phyloP scores from a whole-genome alignment of 257 asterid genomes.

The Fraxinus americana region DNA sequence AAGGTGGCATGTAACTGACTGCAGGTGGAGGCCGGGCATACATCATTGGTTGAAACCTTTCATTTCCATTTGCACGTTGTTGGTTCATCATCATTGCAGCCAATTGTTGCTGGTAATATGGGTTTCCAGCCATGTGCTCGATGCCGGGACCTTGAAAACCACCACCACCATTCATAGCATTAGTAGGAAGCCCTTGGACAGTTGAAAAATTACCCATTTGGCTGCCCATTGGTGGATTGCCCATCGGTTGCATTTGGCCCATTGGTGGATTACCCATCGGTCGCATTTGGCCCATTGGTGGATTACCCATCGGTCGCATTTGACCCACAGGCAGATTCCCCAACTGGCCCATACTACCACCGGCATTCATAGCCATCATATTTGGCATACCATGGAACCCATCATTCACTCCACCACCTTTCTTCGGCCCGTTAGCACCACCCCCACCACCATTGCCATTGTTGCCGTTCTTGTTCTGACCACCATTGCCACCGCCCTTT shows the following conservation, averaged over 20 bases:
- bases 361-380: slow-evolving; percentile 65
- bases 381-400: slow-evolving; percentile 85
- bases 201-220: slow-evolving; percentile 53
- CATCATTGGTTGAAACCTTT: slow-evolving; percentile 98
- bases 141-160: slow-evolving; percentile 58
- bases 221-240: slow-evolving; percentile 34
- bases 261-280: slow-evolving; percentile 47
- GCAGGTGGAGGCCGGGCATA: slow-evolving; percentile 95
- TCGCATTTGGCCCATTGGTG: slow-evolving; percentile 37
- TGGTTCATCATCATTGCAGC: slow-evolving; percentile 97
- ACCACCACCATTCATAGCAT: slow-evolving; percentile 43
- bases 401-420: slow-evolving; percentile 73
- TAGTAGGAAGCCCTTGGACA: slow-evolving; percentile 67
- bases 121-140: slow-evolving; percentile 64
- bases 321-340: slow-evolving; percentile 38
- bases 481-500: slow-evolving; percentile 30
- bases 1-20: slow-evolving; percentile 77
- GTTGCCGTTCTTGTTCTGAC: slow-evolving; percentile 35
- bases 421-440: slow-evolving; percentile 54
- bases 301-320: slow-evolving; percentile 39
- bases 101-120: slow-evolving; percentile 62
- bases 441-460: slow-evolving; percentile 37
- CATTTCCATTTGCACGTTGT: slow-evolving; percentile 84
- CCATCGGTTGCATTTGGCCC: slow-evolving; percentile 37
- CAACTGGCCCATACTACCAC: slow-evolving; percentile 46